phyloP scores from a whole-genome alignment of 2,329 filamentous ascomycete species.

The Hypoxylon sp. region DNA sequence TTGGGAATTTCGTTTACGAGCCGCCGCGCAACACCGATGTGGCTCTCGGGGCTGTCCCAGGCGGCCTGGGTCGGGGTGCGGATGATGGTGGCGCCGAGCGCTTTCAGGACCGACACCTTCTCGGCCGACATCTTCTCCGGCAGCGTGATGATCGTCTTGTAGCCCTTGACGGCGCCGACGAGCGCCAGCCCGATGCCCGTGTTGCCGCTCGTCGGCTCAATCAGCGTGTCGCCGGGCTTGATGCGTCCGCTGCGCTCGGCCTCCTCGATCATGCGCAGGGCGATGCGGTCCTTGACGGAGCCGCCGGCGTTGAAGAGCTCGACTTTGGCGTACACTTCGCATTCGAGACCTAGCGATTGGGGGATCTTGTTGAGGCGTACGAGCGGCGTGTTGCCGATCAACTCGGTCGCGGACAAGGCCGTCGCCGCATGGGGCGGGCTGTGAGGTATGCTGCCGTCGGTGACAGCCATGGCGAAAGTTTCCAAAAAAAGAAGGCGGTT shows the following conservation, averaged over 20 bases:
- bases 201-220: slow-evolving; percentile 98
- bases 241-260: slow-evolving; percentile 92
- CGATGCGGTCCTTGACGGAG: slow-evolving; percentile 95
- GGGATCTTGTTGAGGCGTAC: slow-evolving; percentile 94
- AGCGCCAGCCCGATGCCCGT: slow-evolving; percentile 97
- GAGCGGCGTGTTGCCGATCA: slow-evolving; percentile 96
- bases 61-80: slow-evolving; percentile 96
- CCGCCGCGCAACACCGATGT: slow-evolving; percentile 92
- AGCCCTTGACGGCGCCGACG: slow-evolving; percentile 94
- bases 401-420: slow-evolving; percentile 77
- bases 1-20: slow-evolving; percentile 96
- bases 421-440: slow-evolving; percentile 48
- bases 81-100: slow-evolving; percentile 96
- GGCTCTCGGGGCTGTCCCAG: slow-evolving; percentile 93
- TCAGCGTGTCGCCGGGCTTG: slow-evolving; percentile 95
- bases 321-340: slow-evolving; percentile 89
- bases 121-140: slow-evolving; percentile 99
- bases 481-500: not conserved
- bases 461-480: slow-evolving; percentile 31
- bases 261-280: slow-evolving; percentile 96
- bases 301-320: slow-evolving; percentile 96
- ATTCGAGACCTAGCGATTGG: slow-evolving; percentile 88
- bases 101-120: slow-evolving; percentile 94
- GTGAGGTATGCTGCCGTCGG: slow-evolving; percentile 43
- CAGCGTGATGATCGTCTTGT: slow-evolving; percentile 98